Evolutionary conservation across 352 stramenopile species (phyloP).

Genomic region (Globisporangium emineosum): DNA sequence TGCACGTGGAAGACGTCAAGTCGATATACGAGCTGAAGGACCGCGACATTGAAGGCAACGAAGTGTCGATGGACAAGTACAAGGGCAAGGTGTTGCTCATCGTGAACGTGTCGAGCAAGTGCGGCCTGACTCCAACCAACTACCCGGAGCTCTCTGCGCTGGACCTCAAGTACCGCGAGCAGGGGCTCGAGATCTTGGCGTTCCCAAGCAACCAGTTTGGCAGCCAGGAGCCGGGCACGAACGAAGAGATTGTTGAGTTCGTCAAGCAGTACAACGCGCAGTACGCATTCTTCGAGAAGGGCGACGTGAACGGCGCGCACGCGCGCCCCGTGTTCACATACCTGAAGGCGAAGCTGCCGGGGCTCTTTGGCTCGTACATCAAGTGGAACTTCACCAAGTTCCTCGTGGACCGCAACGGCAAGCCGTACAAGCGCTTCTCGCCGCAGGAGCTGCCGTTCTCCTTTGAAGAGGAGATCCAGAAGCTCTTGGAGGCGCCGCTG

Average conservation of each 20-base stretch:
- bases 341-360: conserved; percentile 18
- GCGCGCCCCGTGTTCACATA: conserved; percentile 35
- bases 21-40: conserved; percentile 55
- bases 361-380: conserved; percentile 8
- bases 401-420: neutral
- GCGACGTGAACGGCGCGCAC: conserved; percentile 41
- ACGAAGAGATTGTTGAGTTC: conserved; percentile 45
- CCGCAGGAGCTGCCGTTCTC: neutral
- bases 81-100: conserved; percentile 6
- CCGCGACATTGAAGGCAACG: conserved; percentile 35
- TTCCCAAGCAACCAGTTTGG: conserved; percentile 59
- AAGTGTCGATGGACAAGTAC: conserved; percentile 19
- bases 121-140: conserved; percentile 49
- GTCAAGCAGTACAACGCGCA: conserved; percentile 40
- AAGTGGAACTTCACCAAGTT: conserved; percentile 3
- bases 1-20: conserved; percentile 18
- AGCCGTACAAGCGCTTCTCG: neutral
- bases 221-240: conserved; percentile 44
- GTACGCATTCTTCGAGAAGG: conserved; percentile 57
- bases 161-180: conserved; percentile 15
- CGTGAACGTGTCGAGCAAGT: conserved; percentile 29
- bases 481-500: conserved; percentile 35
- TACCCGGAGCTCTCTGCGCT: conserved; percentile 22
- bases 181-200: conserved; percentile 33
- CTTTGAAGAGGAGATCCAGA: conserved; percentile 16